Evolutionary conservation across 208 protist genomes (phyloP).

Genomic region (Blastocrithidia nonstop): DNA sequence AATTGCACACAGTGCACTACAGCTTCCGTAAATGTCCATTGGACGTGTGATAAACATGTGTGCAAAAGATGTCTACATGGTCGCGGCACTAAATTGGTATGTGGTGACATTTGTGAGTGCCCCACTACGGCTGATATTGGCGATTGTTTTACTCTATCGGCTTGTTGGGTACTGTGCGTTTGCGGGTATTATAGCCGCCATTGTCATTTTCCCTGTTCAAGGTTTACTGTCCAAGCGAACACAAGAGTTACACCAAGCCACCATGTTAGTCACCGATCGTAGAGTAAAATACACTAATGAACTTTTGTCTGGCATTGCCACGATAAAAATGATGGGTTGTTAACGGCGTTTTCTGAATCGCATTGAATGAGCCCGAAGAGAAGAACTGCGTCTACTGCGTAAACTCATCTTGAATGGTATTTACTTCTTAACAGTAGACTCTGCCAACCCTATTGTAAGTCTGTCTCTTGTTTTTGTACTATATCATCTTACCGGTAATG

Average conservation of each 20-base stretch:
- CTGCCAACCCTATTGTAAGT: conserved; percentile 7
- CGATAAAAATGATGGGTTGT: conserved; percentile 89
- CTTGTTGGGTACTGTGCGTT: conserved; percentile 58
- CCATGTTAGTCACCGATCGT: conserved; percentile 40
- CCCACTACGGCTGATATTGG: conserved; percentile 50
- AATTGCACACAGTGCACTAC: conserved; percentile 17
- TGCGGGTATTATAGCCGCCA: conserved; percentile 39
- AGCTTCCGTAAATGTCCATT: conserved; percentile 50
- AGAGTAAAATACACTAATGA: conserved; percentile 84
- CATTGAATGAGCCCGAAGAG: conserved; percentile 15
- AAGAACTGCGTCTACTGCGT: conserved; percentile 18
- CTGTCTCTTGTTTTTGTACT: conserved; percentile 29
- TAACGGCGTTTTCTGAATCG: conserved; percentile 33
- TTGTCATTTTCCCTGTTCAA: conserved; percentile 49
- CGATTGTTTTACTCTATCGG: conserved; percentile 23
- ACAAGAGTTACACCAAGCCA: conserved; percentile 6
- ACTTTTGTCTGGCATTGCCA: conserved; percentile 72
- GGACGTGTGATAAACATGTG: conserved; percentile 81
- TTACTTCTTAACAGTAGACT: conserved; percentile 9
- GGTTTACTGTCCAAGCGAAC: conserved; percentile 16
- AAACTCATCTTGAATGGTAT: too few species aligned
- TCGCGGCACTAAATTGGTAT: conserved; percentile 15
- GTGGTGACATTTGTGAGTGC: conserved; percentile 23
- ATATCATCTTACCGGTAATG: conserved; percentile 21
- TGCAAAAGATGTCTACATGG: conserved; percentile 53